phyloP scores from a whole-genome alignment of 805 yeast genomes.

The Wickerhamomyces strasburgensis region DNA sequence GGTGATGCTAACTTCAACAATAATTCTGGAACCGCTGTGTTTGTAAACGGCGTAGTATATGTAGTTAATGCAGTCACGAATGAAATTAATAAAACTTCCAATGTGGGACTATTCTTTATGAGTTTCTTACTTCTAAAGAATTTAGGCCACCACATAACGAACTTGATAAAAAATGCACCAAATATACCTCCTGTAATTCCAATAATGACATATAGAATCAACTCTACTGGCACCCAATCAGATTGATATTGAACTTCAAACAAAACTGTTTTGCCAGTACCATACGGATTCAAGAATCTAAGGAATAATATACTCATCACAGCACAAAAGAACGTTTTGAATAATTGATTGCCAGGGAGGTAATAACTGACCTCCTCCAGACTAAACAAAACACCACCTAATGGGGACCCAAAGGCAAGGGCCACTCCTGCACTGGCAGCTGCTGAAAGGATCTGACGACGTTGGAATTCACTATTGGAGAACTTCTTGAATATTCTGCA shows the following conservation, averaged over 20 bases:
- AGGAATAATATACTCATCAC: slow-evolving; percentile 47
- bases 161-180: slow-evolving; percentile 46
- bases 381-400: slow-evolving; percentile 54
- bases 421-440: slow-evolving; percentile 58
- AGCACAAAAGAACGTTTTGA: slow-evolving; percentile 52
- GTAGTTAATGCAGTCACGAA: slow-evolving; percentile 41
- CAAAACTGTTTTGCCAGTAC: slow-evolving; percentile 53
- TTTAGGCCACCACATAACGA: slow-evolving; percentile 37
- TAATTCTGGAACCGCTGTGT: slow-evolving; percentile 44
- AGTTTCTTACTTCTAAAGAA: slow-evolving; percentile 30
- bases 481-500: slow-evolving; percentile 42
- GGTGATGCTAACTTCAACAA: slow-evolving; percentile 46
- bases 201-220: slow-evolving; percentile 38
- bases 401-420: slow-evolving; percentile 54
- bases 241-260: slow-evolving; percentile 46
- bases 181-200: slow-evolving; percentile 51
- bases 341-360: slow-evolving; percentile 48
- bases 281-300: slow-evolving; percentile 51
- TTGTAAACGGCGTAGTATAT: slow-evolving; percentile 45
- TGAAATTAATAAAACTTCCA: slow-evolving; percentile 43
- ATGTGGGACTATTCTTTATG: slow-evolving; percentile 34
- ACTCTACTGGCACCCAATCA: slow-evolving; percentile 49
- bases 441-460: slow-evolving; percentile 50
- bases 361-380: slow-evolving; percentile 54
- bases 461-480: slow-evolving; percentile 41